Evolutionary conservation across 2,329 filamentous ascomycete genomes (phyloP), one percentile per base, ranked within the genome.

Genomic region (Kalmusia sp.): DNA sequence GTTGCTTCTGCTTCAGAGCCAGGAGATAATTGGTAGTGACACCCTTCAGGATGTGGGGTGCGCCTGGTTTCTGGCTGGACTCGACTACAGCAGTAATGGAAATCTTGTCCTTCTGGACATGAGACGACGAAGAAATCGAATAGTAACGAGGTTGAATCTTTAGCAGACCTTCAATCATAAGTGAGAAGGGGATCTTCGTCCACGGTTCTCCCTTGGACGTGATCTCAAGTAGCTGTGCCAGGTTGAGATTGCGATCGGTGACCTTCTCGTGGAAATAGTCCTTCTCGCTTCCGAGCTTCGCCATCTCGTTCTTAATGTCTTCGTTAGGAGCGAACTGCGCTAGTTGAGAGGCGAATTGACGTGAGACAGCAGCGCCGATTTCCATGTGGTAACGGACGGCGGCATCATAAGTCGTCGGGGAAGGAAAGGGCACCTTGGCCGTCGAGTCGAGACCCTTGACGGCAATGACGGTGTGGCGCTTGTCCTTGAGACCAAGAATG

Each of bases 111-210:
- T 95, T 93, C 73, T 99, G 93, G 14, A 96, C 93, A 7, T 92
- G 76, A 6, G 95, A 97, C 1, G 95, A 98, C 1, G 96, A 99
- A 2, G 95, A 99, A 75, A 99, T 99, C 44, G 96, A 99, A 81
- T 99, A 99, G 83, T 98, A 99, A 44, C 95, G 91, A 33, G 95
- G 93, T 76, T 99, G 95, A 52, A 99, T 87, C 82, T 97, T 98
- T 77, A 88, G 91, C 57, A 99, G 77, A 61, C 92, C 90, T 81
- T 99, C 95, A 62, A 99, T 92, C 66, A 98, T 87, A 66, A 93
- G 87, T 7, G 95, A 96, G 79, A 99, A 98, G 14, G 95, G 96
- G 51, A 97, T 87, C 49, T 87, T 87, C 49, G 85, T 80, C 90
- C 95, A 99, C 54, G 86, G 86, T 76, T 90, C 80, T 43, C 89